Conservation (phyloP, 176 grass and related monocot species). For the Musa troglodytarum region DNA sequence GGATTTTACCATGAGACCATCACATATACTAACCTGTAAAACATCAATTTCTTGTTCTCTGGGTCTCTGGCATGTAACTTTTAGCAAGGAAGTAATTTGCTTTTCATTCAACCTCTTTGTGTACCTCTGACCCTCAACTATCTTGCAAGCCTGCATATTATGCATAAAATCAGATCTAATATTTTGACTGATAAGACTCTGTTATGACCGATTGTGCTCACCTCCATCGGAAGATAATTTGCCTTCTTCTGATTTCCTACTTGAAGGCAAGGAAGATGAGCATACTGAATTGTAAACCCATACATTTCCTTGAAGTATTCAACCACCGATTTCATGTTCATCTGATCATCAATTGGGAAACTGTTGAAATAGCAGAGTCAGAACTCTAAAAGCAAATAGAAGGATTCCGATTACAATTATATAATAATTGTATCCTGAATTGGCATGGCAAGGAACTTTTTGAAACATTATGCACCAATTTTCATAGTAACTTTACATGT, state of each 20-base stretch:
- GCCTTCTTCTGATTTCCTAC: conserved; percentile 98
- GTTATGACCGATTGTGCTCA: conserved; percentile 15
- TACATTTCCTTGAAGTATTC: conserved; percentile 99
- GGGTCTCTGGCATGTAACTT: conserved; percentile 95
- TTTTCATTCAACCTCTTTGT: conserved; percentile 99
- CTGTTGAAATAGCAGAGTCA: conserved; percentile 24
- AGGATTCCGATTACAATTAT: not conserved
- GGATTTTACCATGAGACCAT: too few relatives aligned
- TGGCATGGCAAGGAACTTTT: not conserved
- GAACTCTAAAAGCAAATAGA: not conserved
- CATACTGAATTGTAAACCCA: conserved; percentile 88
- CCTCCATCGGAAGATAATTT: conserved; percentile 98
- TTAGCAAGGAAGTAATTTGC: conserved; percentile 93
- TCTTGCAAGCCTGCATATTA: conserved; percentile 75
- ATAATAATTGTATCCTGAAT: not conserved
- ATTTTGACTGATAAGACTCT: not conserved
- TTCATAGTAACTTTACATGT: too few relatives aligned
- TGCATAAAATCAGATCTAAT: conserved; percentile 1
- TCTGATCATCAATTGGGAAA: conserved; percentile 97
- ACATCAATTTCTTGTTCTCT: conserved; percentile 96
- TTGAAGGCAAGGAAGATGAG: conserved; percentile 91
- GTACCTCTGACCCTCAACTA: conserved; percentile 96
- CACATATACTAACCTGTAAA: conserved; percentile 44
- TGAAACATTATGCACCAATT: not conserved
- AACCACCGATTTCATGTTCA: conserved; percentile 99